phyloP scores from a whole-genome alignment of 108 stramenopile genomes.

The Nannochloropsis oceanica region DNA sequence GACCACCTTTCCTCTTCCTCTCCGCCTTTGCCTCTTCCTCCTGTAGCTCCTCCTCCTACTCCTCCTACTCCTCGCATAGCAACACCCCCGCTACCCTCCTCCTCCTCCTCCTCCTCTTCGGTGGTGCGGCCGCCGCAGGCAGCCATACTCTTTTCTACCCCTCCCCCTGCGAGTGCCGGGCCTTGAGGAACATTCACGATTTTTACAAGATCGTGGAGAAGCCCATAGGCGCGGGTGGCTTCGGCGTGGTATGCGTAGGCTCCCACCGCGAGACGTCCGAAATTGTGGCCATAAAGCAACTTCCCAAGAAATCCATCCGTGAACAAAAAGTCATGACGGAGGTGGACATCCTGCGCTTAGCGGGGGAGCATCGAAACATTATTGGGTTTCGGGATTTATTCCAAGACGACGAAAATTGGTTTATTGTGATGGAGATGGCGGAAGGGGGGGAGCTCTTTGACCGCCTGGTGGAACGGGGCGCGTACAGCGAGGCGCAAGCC shows the following conservation, averaged over 20 bases:
- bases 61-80: background rate
- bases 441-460: constrained; percentile 23
- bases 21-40: background rate
- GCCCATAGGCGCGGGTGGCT: constrained; percentile 20
- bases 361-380: constrained; percentile 13
- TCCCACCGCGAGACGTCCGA: constrained; percentile 22
- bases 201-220: constrained; percentile 20
- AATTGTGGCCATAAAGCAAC: constrained; percentile 24
- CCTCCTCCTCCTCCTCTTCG: background rate
- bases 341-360: constrained; percentile 17
- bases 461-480: constrained; percentile 7
- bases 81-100: background rate
- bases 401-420: constrained; percentile 8
- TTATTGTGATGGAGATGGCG: constrained; percentile 32
- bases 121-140: background rate
- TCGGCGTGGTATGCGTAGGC: constrained; percentile 14
- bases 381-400: constrained; percentile 9
- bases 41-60: background rate
- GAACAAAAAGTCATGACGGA: constrained; percentile 16
- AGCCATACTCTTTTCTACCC: background rate
- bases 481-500: background rate
- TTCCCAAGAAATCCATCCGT: constrained; percentile 3
- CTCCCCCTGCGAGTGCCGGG: background rate
- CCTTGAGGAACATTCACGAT: constrained; percentile 16
- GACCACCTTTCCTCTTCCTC: background rate